Evolutionary conservation across 2,329 filamentous ascomycete species (phyloP).

Genomic region (Tolypocladium album): DNA sequence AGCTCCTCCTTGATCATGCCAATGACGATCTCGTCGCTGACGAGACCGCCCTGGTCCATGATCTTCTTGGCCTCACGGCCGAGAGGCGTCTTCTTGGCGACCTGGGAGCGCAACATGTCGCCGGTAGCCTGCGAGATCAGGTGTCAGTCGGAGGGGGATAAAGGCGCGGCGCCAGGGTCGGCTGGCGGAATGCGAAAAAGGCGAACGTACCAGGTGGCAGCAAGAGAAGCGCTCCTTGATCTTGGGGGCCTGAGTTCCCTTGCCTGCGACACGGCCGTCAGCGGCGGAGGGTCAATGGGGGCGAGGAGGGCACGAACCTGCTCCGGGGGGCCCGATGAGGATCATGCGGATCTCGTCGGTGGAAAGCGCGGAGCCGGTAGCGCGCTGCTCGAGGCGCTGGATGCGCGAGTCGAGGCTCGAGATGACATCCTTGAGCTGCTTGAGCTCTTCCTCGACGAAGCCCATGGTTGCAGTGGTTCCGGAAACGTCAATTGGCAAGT

Average conservation of each 20-base stretch:
- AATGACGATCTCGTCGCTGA: slow-evolving; percentile 98
- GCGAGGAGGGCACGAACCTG: slow-evolving; percentile 51
- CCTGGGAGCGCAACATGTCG: slow-evolving; percentile 97
- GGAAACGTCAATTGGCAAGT: background rate
- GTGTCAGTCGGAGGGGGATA: slow-evolving; percentile 1
- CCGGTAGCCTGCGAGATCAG: slow-evolving; percentile 65
- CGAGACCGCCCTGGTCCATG: slow-evolving; percentile 95
- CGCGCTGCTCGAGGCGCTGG: slow-evolving; percentile 68
- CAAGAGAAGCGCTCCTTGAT: slow-evolving; percentile 97
- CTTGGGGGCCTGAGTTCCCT: slow-evolving; percentile 95
- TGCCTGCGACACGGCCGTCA: slow-evolving; percentile 48
- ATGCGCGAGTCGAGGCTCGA: slow-evolving; percentile 77
- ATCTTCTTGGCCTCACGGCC: slow-evolving; percentile 99
- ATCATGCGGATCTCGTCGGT: slow-evolving; percentile 81
- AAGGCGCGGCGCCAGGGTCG: background rate
- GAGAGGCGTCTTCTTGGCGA: slow-evolving; percentile 91
- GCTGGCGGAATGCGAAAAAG: background rate
- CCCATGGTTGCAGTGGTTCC: slow-evolving; percentile 55
- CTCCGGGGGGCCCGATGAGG: slow-evolving; percentile 92
- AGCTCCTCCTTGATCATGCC: slow-evolving; percentile 99
- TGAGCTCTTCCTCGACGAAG: slow-evolving; percentile 75
- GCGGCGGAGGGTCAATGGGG: background rate
- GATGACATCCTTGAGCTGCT: slow-evolving; percentile 76
- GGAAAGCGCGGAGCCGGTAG: slow-evolving; percentile 43
- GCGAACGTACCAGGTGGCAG: slow-evolving; percentile 78